phyloP scores from a whole-genome alignment of 1,284 basidiomycete genomes.

The Sanghuangporus weigelae region DNA sequence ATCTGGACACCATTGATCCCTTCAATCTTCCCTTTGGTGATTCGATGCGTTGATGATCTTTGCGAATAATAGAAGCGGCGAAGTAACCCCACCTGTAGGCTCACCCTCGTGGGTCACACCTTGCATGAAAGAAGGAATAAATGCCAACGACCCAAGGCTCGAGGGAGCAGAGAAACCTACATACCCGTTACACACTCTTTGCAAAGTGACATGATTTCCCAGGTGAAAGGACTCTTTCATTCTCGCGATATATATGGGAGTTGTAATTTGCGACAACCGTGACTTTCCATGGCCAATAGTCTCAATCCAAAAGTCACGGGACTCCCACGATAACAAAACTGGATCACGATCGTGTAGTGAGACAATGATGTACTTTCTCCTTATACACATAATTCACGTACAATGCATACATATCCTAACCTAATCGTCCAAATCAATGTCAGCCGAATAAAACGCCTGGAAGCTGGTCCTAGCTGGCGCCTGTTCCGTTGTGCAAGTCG shows the following conservation, averaged over 20 bases:
- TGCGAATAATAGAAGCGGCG: neutral
- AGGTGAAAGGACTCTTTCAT: neutral
- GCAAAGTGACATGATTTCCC: conserved; percentile 16
- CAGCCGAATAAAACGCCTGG: neutral
- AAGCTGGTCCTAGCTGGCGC: neutral
- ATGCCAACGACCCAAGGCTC: neutral
- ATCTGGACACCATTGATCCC: conserved; percentile 41
- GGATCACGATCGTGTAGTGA: neutral
- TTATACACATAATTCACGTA: neutral
- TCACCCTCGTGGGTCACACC: conserved; percentile 55
- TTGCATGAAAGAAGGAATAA: conserved; percentile 18
- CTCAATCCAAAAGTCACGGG: neutral
- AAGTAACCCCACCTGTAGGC: conserved; percentile 34
- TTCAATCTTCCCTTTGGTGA: conserved; percentile 30
- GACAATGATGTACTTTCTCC: neutral
- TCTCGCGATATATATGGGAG: neutral
- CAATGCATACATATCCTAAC: neutral
- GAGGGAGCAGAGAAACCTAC: neutral
- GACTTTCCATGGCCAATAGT: neutral
- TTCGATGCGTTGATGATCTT: neutral
- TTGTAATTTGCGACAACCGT: neutral
- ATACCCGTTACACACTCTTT: conserved; percentile 13
- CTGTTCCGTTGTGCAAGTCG: neutral
- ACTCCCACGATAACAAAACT: neutral
- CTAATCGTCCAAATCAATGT: conserved; percentile 5